A percentile compares a stretch with the other conserved stretches of the same genome.
Conservation (phyloP, 129 eudicot species). For the Apium graveolens region DNA sequence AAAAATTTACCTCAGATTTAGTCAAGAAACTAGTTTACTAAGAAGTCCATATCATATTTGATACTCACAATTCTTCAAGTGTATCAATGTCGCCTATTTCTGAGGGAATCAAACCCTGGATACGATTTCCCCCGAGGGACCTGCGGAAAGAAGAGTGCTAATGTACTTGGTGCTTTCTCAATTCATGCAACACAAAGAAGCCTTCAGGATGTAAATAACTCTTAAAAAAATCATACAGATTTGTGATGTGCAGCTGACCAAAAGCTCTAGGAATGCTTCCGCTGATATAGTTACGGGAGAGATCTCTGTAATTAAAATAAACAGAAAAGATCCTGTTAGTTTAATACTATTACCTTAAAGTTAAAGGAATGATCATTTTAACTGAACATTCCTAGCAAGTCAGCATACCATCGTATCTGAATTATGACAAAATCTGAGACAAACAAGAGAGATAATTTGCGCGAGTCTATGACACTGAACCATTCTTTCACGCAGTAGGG, state of each 20-base stretch:
- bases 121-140: constrained; percentile 58
- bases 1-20: constrained; percentile 13
- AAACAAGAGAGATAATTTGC: neutral
- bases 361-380: neutral
- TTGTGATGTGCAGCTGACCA: constrained; percentile 40
- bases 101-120: constrained; percentile 59
- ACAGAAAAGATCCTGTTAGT: neutral
- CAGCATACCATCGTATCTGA: neutral
- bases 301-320: constrained; percentile 38
- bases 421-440: neutral
- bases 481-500: neutral
- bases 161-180: neutral
- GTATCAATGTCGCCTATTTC: constrained; percentile 68
- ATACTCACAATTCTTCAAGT: constrained; percentile 65
- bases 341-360: neutral
- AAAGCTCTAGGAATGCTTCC: constrained; percentile 63
- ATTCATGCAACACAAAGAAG: neutral
- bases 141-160: constrained; percentile 26
- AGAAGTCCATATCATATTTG: neutral
- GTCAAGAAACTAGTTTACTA: neutral
- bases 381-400: neutral
- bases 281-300: constrained; percentile 57
- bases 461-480: neutral
- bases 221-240: constrained; percentile 37
- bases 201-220: neutral